Evolutionary conservation across 495 filamentous ascomycete species (phyloP), one percentile per base, ranked within the genome.

Genomic region (Recurvomyces mirabilis): DNA sequence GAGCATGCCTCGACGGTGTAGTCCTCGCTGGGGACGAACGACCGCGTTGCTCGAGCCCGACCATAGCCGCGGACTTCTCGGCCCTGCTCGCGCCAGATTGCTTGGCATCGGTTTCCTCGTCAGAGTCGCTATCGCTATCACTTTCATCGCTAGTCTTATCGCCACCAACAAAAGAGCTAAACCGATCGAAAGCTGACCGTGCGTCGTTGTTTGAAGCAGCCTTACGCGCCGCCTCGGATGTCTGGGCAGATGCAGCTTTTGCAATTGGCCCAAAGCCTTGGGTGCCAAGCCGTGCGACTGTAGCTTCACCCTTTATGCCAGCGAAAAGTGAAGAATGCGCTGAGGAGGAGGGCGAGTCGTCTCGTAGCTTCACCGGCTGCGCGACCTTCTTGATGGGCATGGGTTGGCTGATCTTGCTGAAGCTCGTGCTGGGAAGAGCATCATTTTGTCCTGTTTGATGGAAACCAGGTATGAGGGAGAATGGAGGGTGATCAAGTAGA

Each of bases 121-220:
- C 33, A n/a, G 15, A n/a, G 4, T 41, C 41, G 21, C 29, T 42
- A 5, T 25, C 28, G 9, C 43, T 32, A 18, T 38, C 35, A 20
- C 41, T 37, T 2, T 32, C 32, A 5, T 43, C 41, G 18, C 41
- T 36, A 34, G 10, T 24, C 23, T 40, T 22, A 5, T 29, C 28
- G 11, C 48, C 34, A 4, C 29, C 24, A n/a, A 52, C 30, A 12
- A 52, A 41, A 0, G 34, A 36, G 17, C 26, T 34, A 20, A 52
- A 52, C 1, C 48, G 48, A 21, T 25, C 41, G 48, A 46, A 52
- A 14, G 36, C 36, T 19, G 23, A 36, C 10, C 13, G 3, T 18
- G 28, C 9, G 29, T 49, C 46, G 15, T n/a, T n/a, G 23, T 3
- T 23, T 3, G 26, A 11, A 5, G 31, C 14, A 11, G 34, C 19